Evolutionary conservation across 306 rosid genomes (phyloP).

Genomic region (Acacia acuminata): DNA sequence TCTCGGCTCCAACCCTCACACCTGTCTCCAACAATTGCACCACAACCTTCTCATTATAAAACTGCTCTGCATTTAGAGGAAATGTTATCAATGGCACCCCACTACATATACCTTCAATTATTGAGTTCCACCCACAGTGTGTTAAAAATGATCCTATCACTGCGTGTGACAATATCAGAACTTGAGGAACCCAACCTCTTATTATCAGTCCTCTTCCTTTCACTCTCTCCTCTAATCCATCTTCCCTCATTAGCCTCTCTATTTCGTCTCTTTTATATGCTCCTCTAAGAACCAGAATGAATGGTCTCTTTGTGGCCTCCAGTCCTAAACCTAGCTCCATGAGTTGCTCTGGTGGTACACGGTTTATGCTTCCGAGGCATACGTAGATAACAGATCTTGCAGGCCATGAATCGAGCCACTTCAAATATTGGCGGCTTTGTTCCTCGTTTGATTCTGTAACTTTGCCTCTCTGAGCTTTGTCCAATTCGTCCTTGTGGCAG

Average conservation of each 20-base stretch:
- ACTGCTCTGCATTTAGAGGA: slow-evolving; percentile 54
- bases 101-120: slow-evolving; percentile 44
- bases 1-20: slow-evolving; percentile 36
- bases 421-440: slow-evolving; percentile 31
- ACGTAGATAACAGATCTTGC: slow-evolving; percentile 44
- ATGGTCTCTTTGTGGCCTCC: slow-evolving; percentile 59
- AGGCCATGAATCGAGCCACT: slow-evolving; percentile 61
- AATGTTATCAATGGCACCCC: slow-evolving; percentile 56
- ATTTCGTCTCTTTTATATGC: slow-evolving; percentile 31
- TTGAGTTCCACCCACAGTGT: slow-evolving; percentile 72
- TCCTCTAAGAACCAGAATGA: slow-evolving; percentile 65
- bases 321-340: slow-evolving; percentile 57
- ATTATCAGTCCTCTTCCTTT: slow-evolving; percentile 51
- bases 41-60: slow-evolving; percentile 44
- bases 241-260: slow-evolving; percentile 37
- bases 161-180: slow-evolving; percentile 46
- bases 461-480: slow-evolving; percentile 47
- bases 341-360: slow-evolving; percentile 38
- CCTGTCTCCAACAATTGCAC: slow-evolving; percentile 40
- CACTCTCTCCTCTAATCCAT: slow-evolving; percentile 47
- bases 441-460: not conserved
- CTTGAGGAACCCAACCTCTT: slow-evolving; percentile 65
- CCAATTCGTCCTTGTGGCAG: slow-evolving; percentile 30
- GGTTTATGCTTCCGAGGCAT: slow-evolving; percentile 57
- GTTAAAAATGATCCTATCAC: slow-evolving; percentile 56